phyloP scores from a whole-genome alignment of 371 early-diverging fungal species.

The Mortierella sp. region DNA sequence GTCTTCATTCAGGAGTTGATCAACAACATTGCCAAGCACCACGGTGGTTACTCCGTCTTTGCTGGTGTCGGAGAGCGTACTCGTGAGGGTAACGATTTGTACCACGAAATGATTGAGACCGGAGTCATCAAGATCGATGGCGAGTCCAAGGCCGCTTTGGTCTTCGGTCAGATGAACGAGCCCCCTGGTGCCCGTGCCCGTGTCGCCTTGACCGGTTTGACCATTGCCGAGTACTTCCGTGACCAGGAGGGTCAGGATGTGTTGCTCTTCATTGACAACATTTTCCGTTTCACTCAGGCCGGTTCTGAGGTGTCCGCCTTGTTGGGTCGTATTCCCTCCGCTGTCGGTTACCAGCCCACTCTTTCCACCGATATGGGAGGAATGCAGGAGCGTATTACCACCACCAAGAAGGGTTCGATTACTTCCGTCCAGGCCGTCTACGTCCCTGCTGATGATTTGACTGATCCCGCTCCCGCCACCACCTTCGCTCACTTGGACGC shows the following conservation, averaged over 20 bases:
- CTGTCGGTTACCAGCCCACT: constrained; percentile 99
- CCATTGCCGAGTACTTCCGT: constrained; percentile 99
- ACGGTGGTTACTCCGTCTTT: constrained; percentile 99
- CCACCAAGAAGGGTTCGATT: constrained; percentile 99
- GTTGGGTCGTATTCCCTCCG: constrained; percentile 98
- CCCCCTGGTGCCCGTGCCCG: constrained; percentile 99
- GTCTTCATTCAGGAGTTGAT: constrained; percentile 98
- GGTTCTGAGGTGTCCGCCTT: constrained; percentile 97
- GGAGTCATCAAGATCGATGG: constrained; percentile 97
- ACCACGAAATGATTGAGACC: constrained; percentile 96
- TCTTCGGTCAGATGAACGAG: constrained; percentile 99
- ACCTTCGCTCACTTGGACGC: constrained; percentile 99
- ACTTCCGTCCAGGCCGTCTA: constrained; percentile 98
- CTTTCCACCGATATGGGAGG: constrained; percentile 80
- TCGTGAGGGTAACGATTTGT: constrained; percentile 98
- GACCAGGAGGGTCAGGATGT: constrained; percentile 99
- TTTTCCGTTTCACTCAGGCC: constrained; percentile 97
- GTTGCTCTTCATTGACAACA: constrained; percentile 99
- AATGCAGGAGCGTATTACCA: constrained; percentile 99
- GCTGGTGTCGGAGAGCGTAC: constrained; percentile 98
- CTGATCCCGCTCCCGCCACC: constrained; percentile 99
- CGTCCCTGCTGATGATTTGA: constrained; percentile 99
- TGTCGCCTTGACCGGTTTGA: constrained; percentile 98
- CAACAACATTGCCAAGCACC: constrained; percentile 98
- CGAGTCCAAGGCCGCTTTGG: constrained; percentile 95